These are phyloP conservation scores for Wickerhamomyces hampshirensis DNA, from an alignment of 805 yeast genomes.

Conservation along the genomic window DNA sequence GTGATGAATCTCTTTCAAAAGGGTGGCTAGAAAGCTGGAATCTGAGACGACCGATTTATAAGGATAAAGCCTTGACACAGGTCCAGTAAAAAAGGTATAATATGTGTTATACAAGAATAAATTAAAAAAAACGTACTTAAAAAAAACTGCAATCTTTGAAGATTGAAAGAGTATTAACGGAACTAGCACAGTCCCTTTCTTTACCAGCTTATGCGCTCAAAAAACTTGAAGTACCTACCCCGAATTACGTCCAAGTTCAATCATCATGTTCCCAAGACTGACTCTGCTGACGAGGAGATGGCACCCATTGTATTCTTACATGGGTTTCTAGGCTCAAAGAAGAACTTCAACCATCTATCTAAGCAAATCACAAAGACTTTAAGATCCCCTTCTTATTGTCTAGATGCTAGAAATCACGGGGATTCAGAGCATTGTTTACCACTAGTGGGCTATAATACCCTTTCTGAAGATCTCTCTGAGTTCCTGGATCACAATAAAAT, in stretches of 20 bases:
- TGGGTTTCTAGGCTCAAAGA: slow-evolving; percentile 49
- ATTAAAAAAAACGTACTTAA: too few species aligned
- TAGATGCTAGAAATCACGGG: slow-evolving; percentile 58
- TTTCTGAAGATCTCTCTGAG: slow-evolving; percentile 12
- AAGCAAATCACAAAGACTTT: slow-evolving; percentile 29
- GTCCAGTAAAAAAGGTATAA: too few species aligned
- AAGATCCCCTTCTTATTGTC: slow-evolving; percentile 32
- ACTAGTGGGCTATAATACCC: slow-evolving; percentile 28
- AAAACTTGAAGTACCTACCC: neutral
- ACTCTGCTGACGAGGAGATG: slow-evolving; percentile 2
- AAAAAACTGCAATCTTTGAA: too few species aligned
- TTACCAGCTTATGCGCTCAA: too few species aligned
- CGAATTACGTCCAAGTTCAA: slow-evolving; percentile 9
- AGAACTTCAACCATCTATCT: slow-evolving; percentile 38
- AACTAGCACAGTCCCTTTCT: too few species aligned
- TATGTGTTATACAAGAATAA: too few species aligned
- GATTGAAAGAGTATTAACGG: too few species aligned
- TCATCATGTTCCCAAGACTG: slow-evolving; percentile 1
- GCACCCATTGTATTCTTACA: slow-evolving; percentile 44
- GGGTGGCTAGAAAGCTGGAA: too few species aligned
- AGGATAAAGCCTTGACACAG: too few species aligned
- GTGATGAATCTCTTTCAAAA: too few species aligned
- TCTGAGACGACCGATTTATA: too few species aligned
- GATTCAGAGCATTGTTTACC: slow-evolving; percentile 41
- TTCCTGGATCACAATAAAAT: slow-evolving; percentile 18